A percentile compares a stretch with the other conserved stretches of the same genome.
Conservation (phyloP, 768 basidiomycete genomes). For the Pleurotus djamor region DNA sequence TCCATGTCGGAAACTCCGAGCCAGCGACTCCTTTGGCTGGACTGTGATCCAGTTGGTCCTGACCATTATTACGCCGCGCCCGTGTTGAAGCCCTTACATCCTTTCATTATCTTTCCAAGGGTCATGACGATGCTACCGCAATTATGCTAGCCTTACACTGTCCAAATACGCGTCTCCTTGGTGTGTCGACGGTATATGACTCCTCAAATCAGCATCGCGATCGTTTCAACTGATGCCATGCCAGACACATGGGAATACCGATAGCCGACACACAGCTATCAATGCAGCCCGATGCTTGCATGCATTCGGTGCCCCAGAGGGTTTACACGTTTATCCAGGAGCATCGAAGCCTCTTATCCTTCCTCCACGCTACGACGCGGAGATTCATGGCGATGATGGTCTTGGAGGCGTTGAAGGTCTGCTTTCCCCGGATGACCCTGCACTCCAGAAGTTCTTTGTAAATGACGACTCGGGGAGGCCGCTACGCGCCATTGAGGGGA, state of each 20-base stretch:
- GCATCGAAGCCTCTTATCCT: slow-evolving; percentile 69
- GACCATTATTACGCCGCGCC: background rate
- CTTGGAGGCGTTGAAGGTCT: slow-evolving; percentile 85
- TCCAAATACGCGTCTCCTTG: slow-evolving; percentile 65
- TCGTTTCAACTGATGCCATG: background rate
- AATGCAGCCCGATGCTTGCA: slow-evolving; percentile 80
- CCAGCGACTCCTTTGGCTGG: slow-evolving; percentile 50
- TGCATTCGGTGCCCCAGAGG: slow-evolving; percentile 63
- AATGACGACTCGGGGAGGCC: slow-evolving; percentile 34
- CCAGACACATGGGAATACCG: slow-evolving; percentile 83
- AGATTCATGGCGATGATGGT: slow-evolving; percentile 84
- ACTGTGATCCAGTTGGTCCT: slow-evolving; percentile 60
- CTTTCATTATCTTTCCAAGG: slow-evolving; percentile 38
- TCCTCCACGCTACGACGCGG: slow-evolving; percentile 58
- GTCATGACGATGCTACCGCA: slow-evolving; percentile 88
- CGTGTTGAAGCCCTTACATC: slow-evolving; percentile 2
- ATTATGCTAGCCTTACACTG: slow-evolving; percentile 74
- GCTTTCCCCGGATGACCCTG: slow-evolving; percentile 42
- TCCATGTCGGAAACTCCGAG: background rate
- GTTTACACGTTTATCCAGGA: slow-evolving; percentile 67
- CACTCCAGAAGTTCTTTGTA: slow-evolving; percentile 50
- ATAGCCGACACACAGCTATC: slow-evolving; percentile 52
- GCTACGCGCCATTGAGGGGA: slow-evolving; percentile 65
- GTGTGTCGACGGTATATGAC: slow-evolving; percentile 73
- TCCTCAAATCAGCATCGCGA: background rate